phyloP scores from a whole-genome alignment of 257 asterid genomes.

The Eucommia ulmoides region DNA sequence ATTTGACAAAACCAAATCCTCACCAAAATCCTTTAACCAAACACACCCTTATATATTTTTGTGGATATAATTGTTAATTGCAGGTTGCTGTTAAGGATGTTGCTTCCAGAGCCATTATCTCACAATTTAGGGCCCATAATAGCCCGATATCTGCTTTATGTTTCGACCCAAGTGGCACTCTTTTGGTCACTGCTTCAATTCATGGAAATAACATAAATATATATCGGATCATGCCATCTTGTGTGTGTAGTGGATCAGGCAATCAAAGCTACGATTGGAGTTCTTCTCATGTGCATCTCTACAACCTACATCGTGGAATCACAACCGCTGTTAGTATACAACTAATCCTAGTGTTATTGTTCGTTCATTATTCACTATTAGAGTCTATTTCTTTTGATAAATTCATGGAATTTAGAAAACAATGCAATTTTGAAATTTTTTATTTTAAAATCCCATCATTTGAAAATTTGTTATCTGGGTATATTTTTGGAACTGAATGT shows the following conservation, averaged over 20 bases:
- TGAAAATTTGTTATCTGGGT: no score
- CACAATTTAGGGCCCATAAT: slow-evolving; percentile 70
- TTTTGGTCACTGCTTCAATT: slow-evolving; percentile 62
- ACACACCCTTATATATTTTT: background rate
- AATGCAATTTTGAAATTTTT: no score
- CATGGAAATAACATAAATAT: slow-evolving; percentile 60
- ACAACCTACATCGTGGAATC: slow-evolving; percentile 64
- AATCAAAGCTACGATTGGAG: slow-evolving; percentile 31
- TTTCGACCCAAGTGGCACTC: slow-evolving; percentile 69
- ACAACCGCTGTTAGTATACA: slow-evolving; percentile 60
- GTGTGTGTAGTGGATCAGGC: slow-evolving; percentile 24
- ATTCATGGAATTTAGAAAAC: no score
- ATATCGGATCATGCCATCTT: slow-evolving; percentile 48
- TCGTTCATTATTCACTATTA: slow-evolving; percentile 1
- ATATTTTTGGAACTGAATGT: no score
- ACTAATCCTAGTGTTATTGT: no score
- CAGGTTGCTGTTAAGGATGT: slow-evolving; percentile 65
- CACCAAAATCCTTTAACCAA: no score
- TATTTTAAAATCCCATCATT: no score
- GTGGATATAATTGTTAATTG: slow-evolving; percentile 11
- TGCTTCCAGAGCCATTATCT: slow-evolving; percentile 40
- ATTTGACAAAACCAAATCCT: no score
- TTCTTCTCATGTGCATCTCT: slow-evolving; percentile 54
- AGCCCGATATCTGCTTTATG: slow-evolving; percentile 71
- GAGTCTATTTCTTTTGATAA: background rate